Base-by-base conservation (phyloP, 78 protist species). In the Guillardia theta region DNA sequence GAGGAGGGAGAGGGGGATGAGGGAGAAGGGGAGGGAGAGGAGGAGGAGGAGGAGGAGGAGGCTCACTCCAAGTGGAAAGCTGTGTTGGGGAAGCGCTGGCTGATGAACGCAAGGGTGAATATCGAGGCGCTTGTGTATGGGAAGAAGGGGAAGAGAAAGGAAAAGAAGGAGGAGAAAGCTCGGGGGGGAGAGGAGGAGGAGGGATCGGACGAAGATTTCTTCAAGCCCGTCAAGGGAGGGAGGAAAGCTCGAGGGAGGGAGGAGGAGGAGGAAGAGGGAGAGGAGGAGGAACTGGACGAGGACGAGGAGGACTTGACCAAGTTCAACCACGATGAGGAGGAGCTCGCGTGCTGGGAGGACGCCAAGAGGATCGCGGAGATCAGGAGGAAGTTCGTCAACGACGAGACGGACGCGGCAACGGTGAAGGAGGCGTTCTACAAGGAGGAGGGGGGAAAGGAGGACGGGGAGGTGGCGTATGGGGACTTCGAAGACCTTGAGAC, bases 401-500 rank as follows among this genome's bases (percentile, higher is more conserved):
- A 96, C 58, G 90, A 43, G 3, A 96, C 97, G 97, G 37, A 6
- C 88, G 83, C 83, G 0, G 83, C 83, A 43, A 70, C 83, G 8
- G 6, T 95, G 50, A 22, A 93, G 58, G 10, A 94, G 88, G 70
- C 94, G 47, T 50, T 83, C 95, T 33, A 36, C 83, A 43, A 36
- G 83, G 83, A 43, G 46, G 83, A 1, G 45, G 83, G 4, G 45
- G 77, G 6, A 24, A 22, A 41, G 36, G 9, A 45, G 54, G 45
- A 48, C 80, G 47, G 64, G 46, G 64, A 12, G 64, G 45, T 15
- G 12, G 80, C 4, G 62, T 94, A 92, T 77, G 98, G 98, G 76
- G 98, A 96, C 95, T 97, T 97, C 64, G 98, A 97, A 94, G 98
- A 97, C 93, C 92, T 97, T 4, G 98, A 97, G 94, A 95, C 97